Percentiles rank a stretch among this genome's conserved stretches.
Evolutionary conservation across 1,284 basidiomycete genomes (phyloP).

Genomic region (Rhodotorula glutinis): DNA sequence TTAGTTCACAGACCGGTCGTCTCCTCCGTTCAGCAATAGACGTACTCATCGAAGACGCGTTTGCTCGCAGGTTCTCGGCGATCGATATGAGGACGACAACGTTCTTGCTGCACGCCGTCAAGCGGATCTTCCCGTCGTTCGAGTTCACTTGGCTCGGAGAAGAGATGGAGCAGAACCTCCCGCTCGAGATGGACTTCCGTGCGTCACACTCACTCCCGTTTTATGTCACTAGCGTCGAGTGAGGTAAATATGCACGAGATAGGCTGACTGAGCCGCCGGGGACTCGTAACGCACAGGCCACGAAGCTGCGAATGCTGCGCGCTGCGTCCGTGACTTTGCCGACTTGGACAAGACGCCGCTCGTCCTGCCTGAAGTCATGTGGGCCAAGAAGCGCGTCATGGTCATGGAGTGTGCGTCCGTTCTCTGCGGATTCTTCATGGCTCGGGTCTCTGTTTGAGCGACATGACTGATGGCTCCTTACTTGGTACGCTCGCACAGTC

Average conservation of each 20-base stretch:
- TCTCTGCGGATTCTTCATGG: neutral
- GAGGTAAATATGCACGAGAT: neutral
- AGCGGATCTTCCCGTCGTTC: conserved; percentile 74
- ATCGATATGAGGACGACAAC: conserved; percentile 65
- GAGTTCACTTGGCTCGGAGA: conserved; percentile 91
- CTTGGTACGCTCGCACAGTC: conserved; percentile 38
- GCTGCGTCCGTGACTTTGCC: conserved; percentile 69
- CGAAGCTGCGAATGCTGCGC: conserved; percentile 80
- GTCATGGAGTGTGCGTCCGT: conserved; percentile 73
- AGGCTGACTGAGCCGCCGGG: neutral
- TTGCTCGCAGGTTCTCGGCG: conserved; percentile 67
- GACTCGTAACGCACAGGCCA: conserved; percentile 53
- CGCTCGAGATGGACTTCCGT: conserved; percentile 89
- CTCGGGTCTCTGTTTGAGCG: neutral
- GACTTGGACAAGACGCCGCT: conserved; percentile 66
- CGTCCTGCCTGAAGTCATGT: conserved; percentile 85
- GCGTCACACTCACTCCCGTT: conserved; percentile 1
- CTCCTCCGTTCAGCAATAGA: neutral
- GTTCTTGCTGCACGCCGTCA: conserved; percentile 67
- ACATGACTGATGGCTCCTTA: neutral
- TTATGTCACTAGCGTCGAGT: neutral
- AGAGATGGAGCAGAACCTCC: conserved; percentile 74
- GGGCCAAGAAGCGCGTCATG: conserved; percentile 78
- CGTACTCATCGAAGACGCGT: neutral
- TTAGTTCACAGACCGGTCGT: neutral